phyloP scores from a whole-genome alignment of 2,329 filamentous ascomycete species.

The Pleurostoma richardsiae region DNA sequence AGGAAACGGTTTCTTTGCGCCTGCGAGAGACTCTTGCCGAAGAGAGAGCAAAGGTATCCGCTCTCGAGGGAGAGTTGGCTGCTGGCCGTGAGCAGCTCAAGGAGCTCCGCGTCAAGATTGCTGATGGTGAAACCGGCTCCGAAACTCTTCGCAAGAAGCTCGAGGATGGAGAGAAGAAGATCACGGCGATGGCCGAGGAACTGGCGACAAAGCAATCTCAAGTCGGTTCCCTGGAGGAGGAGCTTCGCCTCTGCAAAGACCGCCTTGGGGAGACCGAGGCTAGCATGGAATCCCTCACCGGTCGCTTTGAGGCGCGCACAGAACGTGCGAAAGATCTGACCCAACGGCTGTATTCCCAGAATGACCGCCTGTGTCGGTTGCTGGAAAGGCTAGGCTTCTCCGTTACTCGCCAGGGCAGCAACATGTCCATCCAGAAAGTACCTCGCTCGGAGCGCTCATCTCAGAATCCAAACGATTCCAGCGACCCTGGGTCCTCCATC shows the following conservation, averaged over 20 bases:
- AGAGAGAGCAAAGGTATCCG: constrained; percentile 47
- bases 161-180: constrained; percentile 69
- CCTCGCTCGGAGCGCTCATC: constrained; percentile 54
- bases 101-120: constrained; percentile 64
- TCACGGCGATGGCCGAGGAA: constrained; percentile 62
- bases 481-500: constrained; percentile 48
- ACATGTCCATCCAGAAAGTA: constrained; percentile 70
- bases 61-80: constrained; percentile 51
- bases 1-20: constrained; percentile 46
- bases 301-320: constrained; percentile 65
- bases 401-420: constrained; percentile 66
- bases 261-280: constrained; percentile 52
- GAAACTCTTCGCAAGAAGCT: constrained; percentile 71
- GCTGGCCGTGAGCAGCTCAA: constrained; percentile 67
- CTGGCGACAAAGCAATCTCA: constrained; percentile 73
- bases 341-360: constrained; percentile 75
- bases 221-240: constrained; percentile 70
- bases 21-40: constrained; percentile 49
- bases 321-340: constrained; percentile 77
- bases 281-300: constrained; percentile 43
- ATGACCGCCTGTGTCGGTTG: constrained; percentile 76
- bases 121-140: constrained; percentile 79
- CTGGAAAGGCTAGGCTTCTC: constrained; percentile 84
- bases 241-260: constrained; percentile 63
- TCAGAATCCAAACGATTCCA: constrained; percentile 53